A percentile compares a stretch with the other conserved stretches of the same genome.
These are phyloP conservation scores for Penicillium sp. DNA, from an alignment of 2,329 filamentous ascomycete species.

Conservation along the genomic window DNA sequence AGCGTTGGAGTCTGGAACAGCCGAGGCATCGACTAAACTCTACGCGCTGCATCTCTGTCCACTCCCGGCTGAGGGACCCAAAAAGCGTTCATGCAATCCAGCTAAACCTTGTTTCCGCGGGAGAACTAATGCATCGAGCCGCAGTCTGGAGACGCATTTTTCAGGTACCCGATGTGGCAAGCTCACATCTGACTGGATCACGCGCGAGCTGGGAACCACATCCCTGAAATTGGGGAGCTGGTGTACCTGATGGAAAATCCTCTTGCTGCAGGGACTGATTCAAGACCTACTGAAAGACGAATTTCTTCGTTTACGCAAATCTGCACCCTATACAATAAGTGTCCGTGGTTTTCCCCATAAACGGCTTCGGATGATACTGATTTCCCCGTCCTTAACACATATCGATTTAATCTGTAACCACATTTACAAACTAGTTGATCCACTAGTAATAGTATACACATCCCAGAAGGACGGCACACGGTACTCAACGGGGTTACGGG, in stretches of 20 bases:
- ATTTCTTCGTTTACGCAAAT: not conserved
- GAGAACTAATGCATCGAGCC: constrained; percentile 33
- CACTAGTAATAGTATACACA: not conserved
- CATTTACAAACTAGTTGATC: not conserved
- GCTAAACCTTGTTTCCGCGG: constrained; percentile 26
- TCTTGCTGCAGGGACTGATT: not conserved
- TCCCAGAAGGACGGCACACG: not conserved
- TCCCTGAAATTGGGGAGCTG: constrained; percentile 13
- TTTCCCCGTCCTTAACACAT: not conserved
- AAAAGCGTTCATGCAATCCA: constrained; percentile 28
- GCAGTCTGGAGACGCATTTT: constrained; percentile 24
- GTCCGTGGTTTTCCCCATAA: not conserved
- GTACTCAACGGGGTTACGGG: not conserved
- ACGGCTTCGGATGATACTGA: not conserved
- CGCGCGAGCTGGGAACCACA: constrained; percentile 12
- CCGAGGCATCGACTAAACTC: not conserved
- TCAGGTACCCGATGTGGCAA: constrained; percentile 24
- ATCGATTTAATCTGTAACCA: not conserved
- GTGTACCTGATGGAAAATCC: constrained; percentile 7
- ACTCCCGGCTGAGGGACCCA: not conserved
- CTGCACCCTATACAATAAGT: not conserved
- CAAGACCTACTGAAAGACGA: not conserved
- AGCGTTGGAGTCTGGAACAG: not conserved
- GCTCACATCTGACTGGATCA: constrained; percentile 14
- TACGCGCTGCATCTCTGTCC: not conserved